Evolutionary conservation across 805 yeast genomes (phyloP).

Genomic region (Lipomyces chichibuensis): DNA sequence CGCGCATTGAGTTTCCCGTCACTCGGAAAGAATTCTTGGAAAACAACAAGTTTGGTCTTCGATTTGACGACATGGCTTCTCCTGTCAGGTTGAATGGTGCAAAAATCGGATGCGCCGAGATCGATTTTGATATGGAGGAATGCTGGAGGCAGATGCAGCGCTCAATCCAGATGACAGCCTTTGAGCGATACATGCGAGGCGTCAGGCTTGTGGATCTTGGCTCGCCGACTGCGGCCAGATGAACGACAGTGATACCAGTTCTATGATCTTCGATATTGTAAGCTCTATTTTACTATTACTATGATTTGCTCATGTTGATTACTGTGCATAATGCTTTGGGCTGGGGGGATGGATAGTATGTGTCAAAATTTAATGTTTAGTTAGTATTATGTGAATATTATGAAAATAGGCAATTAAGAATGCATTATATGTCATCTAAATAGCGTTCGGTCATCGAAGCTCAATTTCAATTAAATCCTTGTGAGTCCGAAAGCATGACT

Average conservation of each 20-base stretch:
- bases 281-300: no score
- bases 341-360: neutral
- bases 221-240: neutral
- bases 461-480: no score
- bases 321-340: neutral
- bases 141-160: neutral
- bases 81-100: neutral
- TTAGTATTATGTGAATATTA: no score
- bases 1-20: neutral
- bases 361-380: neutral
- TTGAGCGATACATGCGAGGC: neutral
- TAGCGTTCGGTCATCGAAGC: no score
- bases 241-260: neutral
- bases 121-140: neutral
- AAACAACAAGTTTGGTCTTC: neutral
- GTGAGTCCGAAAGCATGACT: no score
- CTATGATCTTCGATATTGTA: no score
- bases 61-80: conserved; percentile 1
- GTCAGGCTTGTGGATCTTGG: neutral
- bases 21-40: neutral
- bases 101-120: neutral
- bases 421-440: no score
- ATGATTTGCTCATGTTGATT: no score
- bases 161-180: neutral
- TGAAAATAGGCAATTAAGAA: no score